Percentiles rank a stretch among this genome's conserved stretches.
These are phyloP conservation scores for Marsdenia floribunda DNA, from an alignment of 257 asterid genomes.

Conservation along the genomic window DNA sequence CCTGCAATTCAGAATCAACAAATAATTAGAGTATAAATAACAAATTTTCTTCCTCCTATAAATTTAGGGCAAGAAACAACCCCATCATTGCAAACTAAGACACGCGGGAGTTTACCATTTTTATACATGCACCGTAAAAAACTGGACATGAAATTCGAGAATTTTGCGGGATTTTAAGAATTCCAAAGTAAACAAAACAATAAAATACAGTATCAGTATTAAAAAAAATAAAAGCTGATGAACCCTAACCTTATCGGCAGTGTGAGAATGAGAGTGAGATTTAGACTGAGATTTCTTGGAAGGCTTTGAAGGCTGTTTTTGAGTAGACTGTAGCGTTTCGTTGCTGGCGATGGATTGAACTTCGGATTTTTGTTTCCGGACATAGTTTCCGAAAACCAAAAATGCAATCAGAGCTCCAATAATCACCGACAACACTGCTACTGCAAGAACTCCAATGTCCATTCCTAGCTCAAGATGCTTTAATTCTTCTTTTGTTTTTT, in stretches of 20 bases:
- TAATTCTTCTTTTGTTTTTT: background rate
- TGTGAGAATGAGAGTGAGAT: constrained; percentile 55
- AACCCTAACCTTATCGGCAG: constrained; percentile 69
- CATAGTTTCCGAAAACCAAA: constrained; percentile 52
- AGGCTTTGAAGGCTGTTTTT: constrained; percentile 21
- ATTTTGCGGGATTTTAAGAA: background rate
- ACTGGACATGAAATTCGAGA: background rate
- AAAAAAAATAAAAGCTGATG: background rate
- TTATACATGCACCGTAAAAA: background rate
- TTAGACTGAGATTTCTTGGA: constrained; percentile 57
- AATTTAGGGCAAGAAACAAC: background rate
- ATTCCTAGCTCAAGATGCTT: constrained; percentile 19
- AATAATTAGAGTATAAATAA: background rate
- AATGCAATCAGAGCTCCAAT: constrained; percentile 72
- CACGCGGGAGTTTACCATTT: background rate
- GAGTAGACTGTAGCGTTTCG: constrained; percentile 34
- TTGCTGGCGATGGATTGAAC: constrained; percentile 63
- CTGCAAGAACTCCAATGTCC: constrained; percentile 52
- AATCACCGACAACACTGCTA: constrained; percentile 55
- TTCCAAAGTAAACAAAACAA: too few relatives aligned
- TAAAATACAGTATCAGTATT: background rate
- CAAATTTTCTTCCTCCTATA: background rate
- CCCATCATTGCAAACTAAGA: background rate
- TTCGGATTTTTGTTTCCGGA: constrained; percentile 61
- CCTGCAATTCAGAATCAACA: constrained; percentile 41